Base-by-base conservation (phyloP, 305 asterid genomes). In the Solanum chacoense region DNA sequence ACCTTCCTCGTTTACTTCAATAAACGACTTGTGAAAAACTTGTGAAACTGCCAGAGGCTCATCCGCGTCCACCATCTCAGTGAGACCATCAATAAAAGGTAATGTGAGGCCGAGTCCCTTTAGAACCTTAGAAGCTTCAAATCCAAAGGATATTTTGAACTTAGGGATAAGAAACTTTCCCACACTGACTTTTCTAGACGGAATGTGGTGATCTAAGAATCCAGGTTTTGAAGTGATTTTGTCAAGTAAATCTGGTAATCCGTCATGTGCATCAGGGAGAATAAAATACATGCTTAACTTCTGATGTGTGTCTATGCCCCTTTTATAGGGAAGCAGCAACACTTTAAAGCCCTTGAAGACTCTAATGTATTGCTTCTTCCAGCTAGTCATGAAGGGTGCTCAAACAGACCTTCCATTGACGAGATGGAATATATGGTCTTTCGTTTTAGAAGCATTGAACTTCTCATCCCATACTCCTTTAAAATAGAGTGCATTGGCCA, bases 331-430 rank as follows among this genome's bases (percentile, higher is more conserved):
- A 69, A 97, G 94, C 12, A 94, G 79, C 89, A 95, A 72, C 31
- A 96, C 98, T 91, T 94, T 95, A 50, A 96, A 95, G 69, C 91
- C 97, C 40, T 94, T 94, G 32, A 88, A 94, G 87, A 90, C 92
- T 14, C 88, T 74, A 8, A 92, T 22, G 24, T 59, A 91, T 85
- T 95, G 98, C 89, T 93, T 91, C 88, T 92, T 89, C 75, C 85
- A 88, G 93, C 94, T 95, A 81, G 95, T 95, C 97, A 96, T 94
- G 94, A 96, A 96, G 40, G 98, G 98, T 3, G 89, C 96, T 87
- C 92, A 84, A 28, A 93, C 65, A 13, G 93, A 90, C 91, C 88
- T 92, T 55, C 97, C 96, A 24, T 90, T 73, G 11, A 90, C 84
- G 86, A 97, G 96, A 89, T 94, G 93, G 88, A 97, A 97, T 1